Evolutionary conservation across 2,329 filamentous ascomycete genomes (phyloP).

Genomic region (Zymoseptoria pseudotritici): DNA sequence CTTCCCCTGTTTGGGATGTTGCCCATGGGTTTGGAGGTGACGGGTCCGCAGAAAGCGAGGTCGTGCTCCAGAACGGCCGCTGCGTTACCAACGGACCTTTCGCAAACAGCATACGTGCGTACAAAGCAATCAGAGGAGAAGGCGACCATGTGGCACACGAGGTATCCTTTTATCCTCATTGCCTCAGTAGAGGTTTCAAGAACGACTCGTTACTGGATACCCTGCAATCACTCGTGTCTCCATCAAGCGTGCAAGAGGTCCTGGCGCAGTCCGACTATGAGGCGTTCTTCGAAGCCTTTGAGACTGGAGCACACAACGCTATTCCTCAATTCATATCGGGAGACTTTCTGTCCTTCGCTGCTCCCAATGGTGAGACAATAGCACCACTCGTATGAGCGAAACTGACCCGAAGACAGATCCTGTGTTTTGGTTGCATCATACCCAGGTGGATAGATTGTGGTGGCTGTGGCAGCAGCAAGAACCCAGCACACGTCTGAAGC

Average conservation of each 20-base stretch:
- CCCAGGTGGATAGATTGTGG: constrained; percentile 21
- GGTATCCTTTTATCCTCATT: constrained; percentile 14
- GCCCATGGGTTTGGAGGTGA: constrained; percentile 17
- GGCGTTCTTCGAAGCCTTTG: constrained; percentile 14
- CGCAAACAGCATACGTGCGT: constrained; percentile 5
- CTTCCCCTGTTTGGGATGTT: constrained; percentile 9
- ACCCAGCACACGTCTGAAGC: background rate
- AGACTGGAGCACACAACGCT: constrained; percentile 17
- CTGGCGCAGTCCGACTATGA: constrained; percentile 11
- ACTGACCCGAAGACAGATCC: constrained; percentile 11
- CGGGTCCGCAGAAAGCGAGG: constrained; percentile 5
- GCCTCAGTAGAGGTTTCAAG: constrained; percentile 19
- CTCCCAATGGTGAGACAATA: constrained; percentile 13
- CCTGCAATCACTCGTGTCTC: constrained; percentile 5
- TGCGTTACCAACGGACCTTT: constrained; percentile 25
- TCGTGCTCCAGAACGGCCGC: constrained; percentile 11
- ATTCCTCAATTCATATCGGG: constrained; percentile 21
- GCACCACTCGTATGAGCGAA: no score
- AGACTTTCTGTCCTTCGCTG: constrained; percentile 19
- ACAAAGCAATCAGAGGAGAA: background rate
- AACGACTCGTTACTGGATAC: background rate
- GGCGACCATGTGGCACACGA: constrained; percentile 9
- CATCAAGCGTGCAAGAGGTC: constrained; percentile 13
- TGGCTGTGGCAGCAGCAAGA: constrained; percentile 21
- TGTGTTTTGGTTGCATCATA: constrained; percentile 24